phyloP scores from a whole-genome alignment of 2,329 filamentous ascomycete species.

The Neurospora sp. region DNA sequence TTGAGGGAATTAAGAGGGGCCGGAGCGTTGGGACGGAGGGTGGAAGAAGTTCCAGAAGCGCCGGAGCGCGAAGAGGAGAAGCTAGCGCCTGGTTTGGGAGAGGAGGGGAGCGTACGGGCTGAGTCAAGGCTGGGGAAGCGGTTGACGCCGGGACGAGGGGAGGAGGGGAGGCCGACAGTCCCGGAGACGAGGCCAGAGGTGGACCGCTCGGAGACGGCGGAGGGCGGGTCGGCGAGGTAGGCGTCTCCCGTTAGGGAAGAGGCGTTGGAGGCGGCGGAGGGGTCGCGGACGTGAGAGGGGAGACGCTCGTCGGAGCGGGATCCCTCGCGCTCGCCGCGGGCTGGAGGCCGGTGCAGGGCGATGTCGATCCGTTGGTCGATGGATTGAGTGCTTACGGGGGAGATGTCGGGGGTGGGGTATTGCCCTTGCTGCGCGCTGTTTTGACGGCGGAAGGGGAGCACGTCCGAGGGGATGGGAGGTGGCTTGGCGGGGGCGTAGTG shows the following conservation, averaged over 20 bases:
- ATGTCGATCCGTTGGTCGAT: slow-evolving; percentile 47
- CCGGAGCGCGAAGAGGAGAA: slow-evolving; percentile 41
- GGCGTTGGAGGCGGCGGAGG: slow-evolving; percentile 20
- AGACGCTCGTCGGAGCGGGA: slow-evolving; percentile 3
- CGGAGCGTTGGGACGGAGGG: slow-evolving; percentile 23
- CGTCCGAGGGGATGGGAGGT: slow-evolving; percentile 44
- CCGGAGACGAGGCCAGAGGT: slow-evolving; percentile 20
- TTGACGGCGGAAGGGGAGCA: slow-evolving; percentile 27
- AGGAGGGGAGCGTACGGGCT: slow-evolving; percentile 29
- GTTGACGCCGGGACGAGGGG: slow-evolving; percentile 36
- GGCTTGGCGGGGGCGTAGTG: slow-evolving; percentile 47
- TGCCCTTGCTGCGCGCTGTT: slow-evolving; percentile 17
- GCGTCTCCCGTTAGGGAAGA: slow-evolving; percentile 20
- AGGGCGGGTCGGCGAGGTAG: slow-evolving; percentile 36
- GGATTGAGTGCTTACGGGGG: slow-evolving; percentile 38
- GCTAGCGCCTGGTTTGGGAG: slow-evolving; percentile 35
- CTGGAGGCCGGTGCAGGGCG: slow-evolving; percentile 22
- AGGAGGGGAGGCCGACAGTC: slow-evolving; percentile 42
- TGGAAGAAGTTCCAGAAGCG: slow-evolving; percentile 24
- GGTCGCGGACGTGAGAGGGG: slow-evolving; percentile 14
- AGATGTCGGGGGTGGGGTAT: slow-evolving; percentile 37
- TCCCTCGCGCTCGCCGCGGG: slow-evolving; percentile 5
- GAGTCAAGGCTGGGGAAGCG: slow-evolving; percentile 36
- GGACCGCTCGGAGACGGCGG: slow-evolving; percentile 42
- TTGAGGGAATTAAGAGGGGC: slow-evolving; percentile 21